Evolutionary conservation across 1,139 yeast species (phyloP).

Genomic region (Yamadazyma atmosphaerica): DNA sequence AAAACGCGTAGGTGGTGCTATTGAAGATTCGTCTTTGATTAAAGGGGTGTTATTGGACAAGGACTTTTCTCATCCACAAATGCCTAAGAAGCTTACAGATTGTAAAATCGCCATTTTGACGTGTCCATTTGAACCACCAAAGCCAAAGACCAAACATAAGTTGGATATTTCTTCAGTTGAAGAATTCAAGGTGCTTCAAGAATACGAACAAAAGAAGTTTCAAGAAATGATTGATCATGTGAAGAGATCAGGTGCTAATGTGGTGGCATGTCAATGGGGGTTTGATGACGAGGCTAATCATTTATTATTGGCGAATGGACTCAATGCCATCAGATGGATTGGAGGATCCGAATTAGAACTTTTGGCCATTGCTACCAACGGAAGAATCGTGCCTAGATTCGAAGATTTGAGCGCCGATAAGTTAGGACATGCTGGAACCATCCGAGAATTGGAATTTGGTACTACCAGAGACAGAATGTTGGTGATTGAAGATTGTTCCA

Average conservation of each 20-base stretch:
- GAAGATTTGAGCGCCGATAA: conserved; percentile 84
- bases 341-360: conserved; percentile 97
- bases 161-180: conserved; percentile 89
- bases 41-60: conserved; percentile 93
- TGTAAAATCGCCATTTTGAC: conserved; percentile 93
- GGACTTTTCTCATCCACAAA: conserved; percentile 97
- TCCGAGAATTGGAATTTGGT: conserved; percentile 89
- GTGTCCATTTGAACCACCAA: conserved; percentile 99
- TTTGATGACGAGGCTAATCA: conserved; percentile 99
- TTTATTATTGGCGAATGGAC: conserved; percentile 76
- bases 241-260: conserved; percentile 89
- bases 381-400: conserved; percentile 95
- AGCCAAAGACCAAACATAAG: conserved; percentile 98
- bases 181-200: conserved; percentile 87
- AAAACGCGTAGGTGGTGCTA: conserved; percentile 93
- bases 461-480: conserved; percentile 96
- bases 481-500: conserved; percentile 87
- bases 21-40: conserved; percentile 81
- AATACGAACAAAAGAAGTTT: conserved; percentile 88
- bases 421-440: conserved; percentile 84
- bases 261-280: conserved; percentile 99
- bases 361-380: conserved; percentile 96
- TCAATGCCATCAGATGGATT: conserved; percentile 98
- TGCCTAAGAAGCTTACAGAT: conserved; percentile 81
- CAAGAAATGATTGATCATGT: conserved; percentile 87